Evolutionary conservation across 176 grass and related monocot genomes (phyloP).

Genomic region (Juncus effusus): DNA sequence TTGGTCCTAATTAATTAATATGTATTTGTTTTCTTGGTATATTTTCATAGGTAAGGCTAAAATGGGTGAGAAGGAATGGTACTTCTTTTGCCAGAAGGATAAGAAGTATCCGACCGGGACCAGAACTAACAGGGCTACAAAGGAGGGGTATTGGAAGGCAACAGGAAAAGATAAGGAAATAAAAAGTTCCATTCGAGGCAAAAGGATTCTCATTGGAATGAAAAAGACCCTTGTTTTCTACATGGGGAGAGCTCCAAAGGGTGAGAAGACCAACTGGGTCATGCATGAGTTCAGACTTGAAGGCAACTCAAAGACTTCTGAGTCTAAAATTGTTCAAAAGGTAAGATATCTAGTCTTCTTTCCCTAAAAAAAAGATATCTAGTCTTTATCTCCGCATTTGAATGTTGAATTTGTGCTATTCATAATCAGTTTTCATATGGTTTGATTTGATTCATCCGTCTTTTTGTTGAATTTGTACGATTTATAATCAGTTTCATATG

Average conservation of each 20-base stretch:
- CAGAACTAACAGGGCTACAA: constrained; percentile 69
- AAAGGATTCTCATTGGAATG: constrained; percentile 46
- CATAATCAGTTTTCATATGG: too few species aligned
- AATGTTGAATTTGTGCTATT: too few species aligned
- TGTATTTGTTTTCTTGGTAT: background rate
- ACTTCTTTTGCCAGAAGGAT: constrained; percentile 56
- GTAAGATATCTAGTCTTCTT: background rate
- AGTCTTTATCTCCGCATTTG: too few species aligned
- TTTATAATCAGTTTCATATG: too few species aligned
- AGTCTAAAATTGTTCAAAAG: constrained; percentile 21
- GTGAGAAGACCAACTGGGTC: constrained; percentile 73
- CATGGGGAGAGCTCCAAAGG: constrained; percentile 61
- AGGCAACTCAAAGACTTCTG: constrained; percentile 16
- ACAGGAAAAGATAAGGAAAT: constrained; percentile 82
- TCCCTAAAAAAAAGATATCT: too few species aligned
- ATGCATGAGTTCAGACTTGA: constrained; percentile 82
- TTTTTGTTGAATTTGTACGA: too few species aligned
- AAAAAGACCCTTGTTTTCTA: constrained; percentile 91
- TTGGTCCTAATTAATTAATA: constrained; percentile 5
- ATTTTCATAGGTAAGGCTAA: constrained; percentile 51
- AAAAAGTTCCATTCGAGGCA: constrained; percentile 6
- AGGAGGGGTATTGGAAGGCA: constrained; percentile 76
- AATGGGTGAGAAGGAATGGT: constrained; percentile 73
- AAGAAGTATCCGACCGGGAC: constrained; percentile 67
- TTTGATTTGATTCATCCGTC: too few species aligned